Percentiles rank a stretch among this genome's conserved stretches.
Evolutionary conservation across 169 alveolate species (phyloP).

Genomic region (Cryptosporidium muris): DNA sequence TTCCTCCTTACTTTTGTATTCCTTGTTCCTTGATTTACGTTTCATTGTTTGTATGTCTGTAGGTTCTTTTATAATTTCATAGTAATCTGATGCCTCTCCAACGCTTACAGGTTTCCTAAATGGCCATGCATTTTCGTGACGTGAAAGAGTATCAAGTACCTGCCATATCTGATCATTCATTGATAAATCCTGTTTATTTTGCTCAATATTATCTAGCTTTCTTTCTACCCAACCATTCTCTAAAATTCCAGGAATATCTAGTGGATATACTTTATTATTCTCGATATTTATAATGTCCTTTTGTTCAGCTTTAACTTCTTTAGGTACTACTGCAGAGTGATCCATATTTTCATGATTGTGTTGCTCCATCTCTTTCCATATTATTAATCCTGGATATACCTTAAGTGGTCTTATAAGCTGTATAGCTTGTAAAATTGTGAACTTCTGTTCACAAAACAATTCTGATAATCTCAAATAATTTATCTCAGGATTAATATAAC

Average conservation of each 20-base stretch:
- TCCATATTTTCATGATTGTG: background rate
- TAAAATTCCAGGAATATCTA: constrained; percentile 89
- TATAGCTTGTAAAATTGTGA: constrained; percentile 83
- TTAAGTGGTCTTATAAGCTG: constrained; percentile 83
- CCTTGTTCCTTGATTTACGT: constrained; percentile 86
- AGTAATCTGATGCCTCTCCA: constrained; percentile 96
- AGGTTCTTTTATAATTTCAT: constrained; percentile 94
- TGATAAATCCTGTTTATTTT: constrained; percentile 68
- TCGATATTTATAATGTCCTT: background rate
- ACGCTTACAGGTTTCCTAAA: constrained; percentile 95
- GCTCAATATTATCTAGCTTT: constrained; percentile 67
- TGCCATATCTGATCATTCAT: constrained; percentile 85
- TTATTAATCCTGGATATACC: constrained; percentile 84
- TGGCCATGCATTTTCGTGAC: constrained; percentile 92
- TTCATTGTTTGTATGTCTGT: constrained; percentile 93
- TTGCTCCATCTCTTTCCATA: constrained; percentile 73
- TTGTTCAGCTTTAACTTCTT: background rate
- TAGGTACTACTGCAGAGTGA: background rate
- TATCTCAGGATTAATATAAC: constrained; percentile 91
- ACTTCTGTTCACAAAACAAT: constrained; percentile 89
- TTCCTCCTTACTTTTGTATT: constrained; percentile 86
- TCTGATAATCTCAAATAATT: constrained; percentile 91
- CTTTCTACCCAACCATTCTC: constrained; percentile 92
- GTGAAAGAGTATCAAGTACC: constrained; percentile 79
- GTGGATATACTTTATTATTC: constrained; percentile 76